phyloP scores from a whole-genome alignment of 1,284 basidiomycete species.

The Cutaneotrichosporon cavernicola region DNA sequence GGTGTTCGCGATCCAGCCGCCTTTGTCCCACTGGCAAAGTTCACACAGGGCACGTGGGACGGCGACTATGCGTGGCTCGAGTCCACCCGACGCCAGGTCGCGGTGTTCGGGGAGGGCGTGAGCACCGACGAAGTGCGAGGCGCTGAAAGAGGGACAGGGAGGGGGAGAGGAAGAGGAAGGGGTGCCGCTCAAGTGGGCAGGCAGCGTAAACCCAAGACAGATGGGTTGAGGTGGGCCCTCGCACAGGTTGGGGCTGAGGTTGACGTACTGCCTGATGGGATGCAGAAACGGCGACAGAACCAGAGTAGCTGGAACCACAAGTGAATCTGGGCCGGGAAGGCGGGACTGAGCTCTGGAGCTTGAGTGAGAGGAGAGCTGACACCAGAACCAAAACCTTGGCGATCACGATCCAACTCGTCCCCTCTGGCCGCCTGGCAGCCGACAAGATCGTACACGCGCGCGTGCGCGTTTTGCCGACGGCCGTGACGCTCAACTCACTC shows the following conservation, averaged over 20 bases:
- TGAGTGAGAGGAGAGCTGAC: slow-evolving; percentile 9
- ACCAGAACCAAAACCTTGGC: slow-evolving; percentile 56
- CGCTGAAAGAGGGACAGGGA: slow-evolving; percentile 40
- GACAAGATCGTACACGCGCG: slow-evolving; percentile 26
- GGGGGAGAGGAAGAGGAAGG: slow-evolving; percentile 53
- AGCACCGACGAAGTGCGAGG: slow-evolving; percentile 37
- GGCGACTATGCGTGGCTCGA: slow-evolving; percentile 81
- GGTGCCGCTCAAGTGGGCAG: not conserved
- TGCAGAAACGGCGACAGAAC: slow-evolving; percentile 71
- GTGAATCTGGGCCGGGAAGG: slow-evolving; percentile 56
- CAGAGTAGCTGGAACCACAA: slow-evolving; percentile 76
- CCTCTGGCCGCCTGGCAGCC: slow-evolving; percentile 57
- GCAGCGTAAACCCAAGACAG: slow-evolving; percentile 56
- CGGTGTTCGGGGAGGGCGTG: slow-evolving; percentile 70
- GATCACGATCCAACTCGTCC: slow-evolving; percentile 68
- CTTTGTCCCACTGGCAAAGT: slow-evolving; percentile 75
- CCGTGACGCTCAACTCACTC: slow-evolving; percentile 27
- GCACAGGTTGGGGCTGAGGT: slow-evolving; percentile 64
- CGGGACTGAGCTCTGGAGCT: not conserved
- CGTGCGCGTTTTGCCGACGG: slow-evolving; percentile 29
- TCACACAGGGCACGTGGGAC: slow-evolving; percentile 77
- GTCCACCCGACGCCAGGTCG: slow-evolving; percentile 68
- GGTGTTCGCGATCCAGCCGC: slow-evolving; percentile 70
- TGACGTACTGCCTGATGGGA: slow-evolving; percentile 74
- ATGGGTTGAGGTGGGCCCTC: slow-evolving; percentile 66